These are phyloP conservation scores for Lactarius sp. DNA, from an alignment of 768 basidiomycete genomes.

Conservation along the genomic window DNA sequence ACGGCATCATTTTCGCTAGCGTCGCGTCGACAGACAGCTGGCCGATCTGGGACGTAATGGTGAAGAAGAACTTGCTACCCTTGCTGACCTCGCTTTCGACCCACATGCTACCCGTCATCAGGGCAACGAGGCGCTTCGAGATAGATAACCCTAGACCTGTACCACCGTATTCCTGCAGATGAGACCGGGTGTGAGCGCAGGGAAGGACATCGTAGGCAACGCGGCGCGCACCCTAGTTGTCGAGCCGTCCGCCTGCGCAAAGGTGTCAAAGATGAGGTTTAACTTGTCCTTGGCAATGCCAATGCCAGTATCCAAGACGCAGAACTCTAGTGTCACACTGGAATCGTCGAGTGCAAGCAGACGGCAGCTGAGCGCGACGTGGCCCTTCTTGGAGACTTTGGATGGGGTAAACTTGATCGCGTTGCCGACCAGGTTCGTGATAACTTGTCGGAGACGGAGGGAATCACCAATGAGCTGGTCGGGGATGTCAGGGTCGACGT, in stretches of 20 bases:
- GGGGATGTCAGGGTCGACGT: conserved; percentile 92
- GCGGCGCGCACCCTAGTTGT: conserved; percentile 76
- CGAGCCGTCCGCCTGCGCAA: conserved; percentile 97
- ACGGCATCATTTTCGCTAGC: conserved; percentile 77
- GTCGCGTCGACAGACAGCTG: conserved; percentile 69
- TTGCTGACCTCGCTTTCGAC: conserved; percentile 92
- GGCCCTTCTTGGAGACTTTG: conserved; percentile 73
- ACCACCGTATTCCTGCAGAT: conserved; percentile 84
- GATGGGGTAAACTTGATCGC: conserved; percentile 96
- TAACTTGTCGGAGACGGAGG: conserved; percentile 88
- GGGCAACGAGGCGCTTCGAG: conserved; percentile 91
- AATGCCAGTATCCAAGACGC: conserved; percentile 96
- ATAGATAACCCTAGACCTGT: conserved; percentile 96
- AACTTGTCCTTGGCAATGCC: conserved; percentile 98
- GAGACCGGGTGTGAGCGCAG: not conserved
- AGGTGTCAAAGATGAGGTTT: conserved; percentile 97
- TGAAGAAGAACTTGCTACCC: conserved; percentile 96
- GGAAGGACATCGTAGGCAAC: not conserved
- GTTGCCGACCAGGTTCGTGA: conserved; percentile 92
- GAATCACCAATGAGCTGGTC: conserved; percentile 98
- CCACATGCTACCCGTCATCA: conserved; percentile 99
- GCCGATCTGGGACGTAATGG: conserved; percentile 82
- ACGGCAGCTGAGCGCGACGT: conserved; percentile 85
- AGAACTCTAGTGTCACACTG: conserved; percentile 90
- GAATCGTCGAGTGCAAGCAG: conserved; percentile 74